Evolutionary conservation across 768 basidiomycete genomes (phyloP), one percentile per base, ranked within the genome.

Genomic region (Tricholoma bakamatsutake): DNA sequence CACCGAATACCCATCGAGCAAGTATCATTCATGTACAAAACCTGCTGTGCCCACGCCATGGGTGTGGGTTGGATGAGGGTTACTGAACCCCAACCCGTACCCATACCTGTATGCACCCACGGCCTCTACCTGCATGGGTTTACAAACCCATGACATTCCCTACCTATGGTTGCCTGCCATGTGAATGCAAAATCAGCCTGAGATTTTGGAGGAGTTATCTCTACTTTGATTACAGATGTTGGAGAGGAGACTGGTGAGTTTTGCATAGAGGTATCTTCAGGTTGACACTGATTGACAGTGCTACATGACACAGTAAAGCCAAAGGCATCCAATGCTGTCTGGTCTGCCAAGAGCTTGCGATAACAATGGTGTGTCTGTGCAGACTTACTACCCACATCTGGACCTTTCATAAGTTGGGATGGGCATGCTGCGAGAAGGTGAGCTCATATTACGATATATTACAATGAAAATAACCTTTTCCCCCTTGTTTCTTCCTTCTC

Each of bases 341-440:
- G 45, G 27, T 46, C 49, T 47, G 21, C 30, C 40, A 18, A 33
- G 53, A 43, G 40, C 45, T 54, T 48, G 40, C 18, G 24, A 46
- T 54, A 54, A 46, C 43, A 28, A 18, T 17, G 24, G 33, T 48
- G 18, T 17, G 45, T 54, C 5, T 39, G 39, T 28, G 24, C 27
- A 39, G 58, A 55, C 40, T 59, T 59, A 18, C 55, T 56, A 8
- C 43, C 43, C 28, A 59, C 55, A 42, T 59, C 57, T 11, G 54
- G 57, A 15, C 57, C 57, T 35, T 55, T 59, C 39, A 52, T 59
- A 59, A 21, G 47, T 55, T 48, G 33, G 18, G 39, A 18, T 34
- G 56, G 56, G 7, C 52, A 8, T 50, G 49, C 28, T 31, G 30
- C 13, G 31, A 30, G 30, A 50, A 50, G 30, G 49, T 31, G 30